Percentiles rank a stretch among this genome's conserved stretches.
Conservation (phyloP, 106 monocot species). For the Chionographis japonica region DNA sequence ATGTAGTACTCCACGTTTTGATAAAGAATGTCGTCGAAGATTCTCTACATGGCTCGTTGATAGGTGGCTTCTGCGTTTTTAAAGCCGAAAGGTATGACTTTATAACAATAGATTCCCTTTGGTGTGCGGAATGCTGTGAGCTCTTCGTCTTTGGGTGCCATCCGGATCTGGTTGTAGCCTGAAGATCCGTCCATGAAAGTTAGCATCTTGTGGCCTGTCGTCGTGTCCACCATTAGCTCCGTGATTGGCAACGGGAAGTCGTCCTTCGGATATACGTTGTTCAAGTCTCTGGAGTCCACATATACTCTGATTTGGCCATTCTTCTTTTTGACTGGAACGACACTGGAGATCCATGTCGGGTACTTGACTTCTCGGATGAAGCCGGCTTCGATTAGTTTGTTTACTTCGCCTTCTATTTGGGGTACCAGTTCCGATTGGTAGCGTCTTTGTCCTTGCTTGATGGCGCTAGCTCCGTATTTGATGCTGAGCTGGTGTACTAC, state of each 20-base stretch:
- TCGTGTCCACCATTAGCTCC: background rate
- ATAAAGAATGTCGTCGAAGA: background rate
- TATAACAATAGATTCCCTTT: background rate
- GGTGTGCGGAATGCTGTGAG: background rate
- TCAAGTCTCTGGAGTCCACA: background rate
- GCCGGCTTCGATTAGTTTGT: no score
- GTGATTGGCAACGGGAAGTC: background rate
- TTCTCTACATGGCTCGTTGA: background rate
- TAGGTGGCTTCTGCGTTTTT: background rate
- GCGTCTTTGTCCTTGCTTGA: background rate
- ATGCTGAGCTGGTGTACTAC: background rate
- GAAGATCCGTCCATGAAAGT: conserved; percentile 2
- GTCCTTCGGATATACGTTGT: background rate
- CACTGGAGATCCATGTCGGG: no score
- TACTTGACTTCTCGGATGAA: no score
- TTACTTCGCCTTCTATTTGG: no score
- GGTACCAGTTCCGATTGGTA: no score
- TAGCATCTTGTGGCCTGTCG: background rate
- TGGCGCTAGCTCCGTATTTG: background rate
- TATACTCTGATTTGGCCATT: no score
- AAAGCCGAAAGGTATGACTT: background rate
- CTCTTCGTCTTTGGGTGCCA: background rate
- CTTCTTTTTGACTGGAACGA: no score
- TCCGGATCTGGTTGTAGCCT: background rate
- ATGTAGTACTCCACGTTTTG: background rate